These are phyloP conservation scores for Fusarium papillatum DNA, from an alignment of 2,329 filamentous ascomycete genomes.

Conservation along the genomic window DNA sequence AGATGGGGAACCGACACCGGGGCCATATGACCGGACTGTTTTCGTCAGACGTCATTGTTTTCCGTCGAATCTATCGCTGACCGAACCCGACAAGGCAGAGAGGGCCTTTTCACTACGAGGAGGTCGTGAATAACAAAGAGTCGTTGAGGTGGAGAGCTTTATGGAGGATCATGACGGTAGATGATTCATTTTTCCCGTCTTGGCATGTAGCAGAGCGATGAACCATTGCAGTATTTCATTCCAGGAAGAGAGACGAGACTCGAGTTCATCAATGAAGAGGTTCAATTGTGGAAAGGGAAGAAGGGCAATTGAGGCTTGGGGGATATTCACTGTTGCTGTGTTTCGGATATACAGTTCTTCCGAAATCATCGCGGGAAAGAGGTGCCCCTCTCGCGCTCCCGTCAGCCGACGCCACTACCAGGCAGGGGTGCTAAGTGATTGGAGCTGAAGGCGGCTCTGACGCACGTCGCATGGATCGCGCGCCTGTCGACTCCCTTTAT, in stretches of 20 bases:
- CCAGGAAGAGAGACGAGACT: not conserved
- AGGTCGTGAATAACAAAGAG: not conserved
- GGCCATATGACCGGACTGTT: not conserved
- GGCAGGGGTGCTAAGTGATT: not conserved
- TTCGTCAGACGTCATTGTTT: not conserved
- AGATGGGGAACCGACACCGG: not conserved
- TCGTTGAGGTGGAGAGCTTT: not conserved
- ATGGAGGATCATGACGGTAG: not conserved
- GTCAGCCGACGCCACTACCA: conserved; percentile 1
- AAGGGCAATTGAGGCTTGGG: not conserved
- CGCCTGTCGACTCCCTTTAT: conserved; percentile 25
- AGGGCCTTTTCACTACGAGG: not conserved
- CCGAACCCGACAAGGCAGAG: not conserved
- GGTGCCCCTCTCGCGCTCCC: not conserved
- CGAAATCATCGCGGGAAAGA: not conserved
- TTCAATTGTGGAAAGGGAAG: too few species aligned
- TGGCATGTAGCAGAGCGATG: not conserved
- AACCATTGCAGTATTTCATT: not conserved
- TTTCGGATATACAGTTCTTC: conserved; percentile 2
- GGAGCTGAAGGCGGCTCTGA: conserved; percentile 23
- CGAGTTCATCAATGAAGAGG: not conserved
- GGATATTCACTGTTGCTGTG: not conserved
- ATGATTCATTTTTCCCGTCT: not conserved
- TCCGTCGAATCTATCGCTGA: not conserved
- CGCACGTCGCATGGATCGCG: conserved; percentile 36